Evolutionary conservation across 2,329 filamentous ascomycete genomes (phyloP).

Genomic region (Elsinoe australis): DNA sequence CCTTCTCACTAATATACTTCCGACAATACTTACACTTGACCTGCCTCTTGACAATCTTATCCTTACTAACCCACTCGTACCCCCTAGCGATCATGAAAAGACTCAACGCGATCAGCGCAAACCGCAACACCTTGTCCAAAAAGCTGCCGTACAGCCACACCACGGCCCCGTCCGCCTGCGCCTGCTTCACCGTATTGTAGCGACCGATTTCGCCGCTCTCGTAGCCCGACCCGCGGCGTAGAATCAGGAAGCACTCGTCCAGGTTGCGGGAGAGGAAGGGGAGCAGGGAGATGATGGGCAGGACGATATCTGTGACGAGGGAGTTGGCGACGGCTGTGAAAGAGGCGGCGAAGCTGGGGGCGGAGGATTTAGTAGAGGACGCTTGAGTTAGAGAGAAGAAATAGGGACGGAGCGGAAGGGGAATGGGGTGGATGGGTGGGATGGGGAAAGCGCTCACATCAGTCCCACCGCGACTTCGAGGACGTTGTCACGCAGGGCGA

Average conservation of each 20-base stretch:
- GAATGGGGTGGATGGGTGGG: conserved; percentile 10
- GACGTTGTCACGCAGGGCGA: conserved; percentile 66
- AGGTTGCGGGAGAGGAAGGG: conserved; percentile 64
- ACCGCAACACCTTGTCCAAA: conserved; percentile 57
- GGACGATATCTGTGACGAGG: conserved; percentile 62
- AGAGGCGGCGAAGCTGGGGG: conserved; percentile 57
- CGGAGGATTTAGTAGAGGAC: no score
- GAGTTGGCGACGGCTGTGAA: conserved; percentile 66
- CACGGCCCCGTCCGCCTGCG: conserved; percentile 62
- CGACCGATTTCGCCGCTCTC: conserved; percentile 35
- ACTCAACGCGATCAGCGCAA: conserved; percentile 56
- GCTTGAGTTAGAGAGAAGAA: neutral
- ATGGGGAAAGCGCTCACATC: conserved; percentile 46
- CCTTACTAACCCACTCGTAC: conserved; percentile 54
- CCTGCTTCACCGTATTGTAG: conserved; percentile 66
- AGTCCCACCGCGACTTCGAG: conserved; percentile 68
- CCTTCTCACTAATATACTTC: conserved; percentile 56
- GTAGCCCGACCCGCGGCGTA: conserved; percentile 49
- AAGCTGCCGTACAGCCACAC: conserved; percentile 67
- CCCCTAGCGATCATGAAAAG: conserved; percentile 57
- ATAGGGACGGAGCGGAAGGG: neutral
- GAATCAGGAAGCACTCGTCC: conserved; percentile 64
- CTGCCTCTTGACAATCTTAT: conserved; percentile 63
- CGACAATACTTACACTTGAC: conserved; percentile 62
- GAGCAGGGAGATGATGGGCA: conserved; percentile 61